Evolutionary conservation across 2,329 filamentous ascomycete species (phyloP).

Genomic region (Fusarium torulosum): DNA sequence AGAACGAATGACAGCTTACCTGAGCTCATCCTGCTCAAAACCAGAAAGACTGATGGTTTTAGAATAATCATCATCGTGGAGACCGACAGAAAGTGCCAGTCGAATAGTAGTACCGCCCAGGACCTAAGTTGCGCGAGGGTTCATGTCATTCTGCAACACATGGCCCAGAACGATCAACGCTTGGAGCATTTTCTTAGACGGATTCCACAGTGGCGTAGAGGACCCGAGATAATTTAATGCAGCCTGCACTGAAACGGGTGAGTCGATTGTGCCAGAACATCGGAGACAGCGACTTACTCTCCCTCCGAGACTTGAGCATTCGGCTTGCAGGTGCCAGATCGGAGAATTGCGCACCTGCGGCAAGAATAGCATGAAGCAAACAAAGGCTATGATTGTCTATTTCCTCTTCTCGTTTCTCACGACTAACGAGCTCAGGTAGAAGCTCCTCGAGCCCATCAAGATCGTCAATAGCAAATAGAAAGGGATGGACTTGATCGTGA

Average conservation of each 20-base stretch:
- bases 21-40: slow-evolving; percentile 15
- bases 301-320: slow-evolving; percentile 5
- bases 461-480: slow-evolving; percentile 29
- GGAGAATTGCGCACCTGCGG: slow-evolving; percentile 39
- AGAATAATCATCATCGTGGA: slow-evolving; percentile 16
- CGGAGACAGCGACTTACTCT: not conserved
- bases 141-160: slow-evolving; percentile 40
- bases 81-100: slow-evolving; percentile 28
- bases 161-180: slow-evolving; percentile 37
- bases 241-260: not conserved
- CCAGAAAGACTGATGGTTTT: not conserved
- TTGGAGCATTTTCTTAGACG: slow-evolving; percentile 28
- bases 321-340: slow-evolving; percentile 12
- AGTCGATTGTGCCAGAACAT: not conserved
- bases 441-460: slow-evolving; percentile 23
- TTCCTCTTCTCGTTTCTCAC: not conserved
- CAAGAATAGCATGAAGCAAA: slow-evolving; percentile 39
- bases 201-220: slow-evolving; percentile 25
- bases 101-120: slow-evolving; percentile 35
- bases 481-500: slow-evolving; percentile 26
- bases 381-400: slow-evolving; percentile 16
- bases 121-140: slow-evolving; percentile 38
- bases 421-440: slow-evolving; percentile 25
- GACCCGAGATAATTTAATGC: slow-evolving; percentile 20
- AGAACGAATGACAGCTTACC: not conserved